phyloP scores from a whole-genome alignment of 2,329 filamentous ascomycete genomes.

The Aspergillus sp. region DNA sequence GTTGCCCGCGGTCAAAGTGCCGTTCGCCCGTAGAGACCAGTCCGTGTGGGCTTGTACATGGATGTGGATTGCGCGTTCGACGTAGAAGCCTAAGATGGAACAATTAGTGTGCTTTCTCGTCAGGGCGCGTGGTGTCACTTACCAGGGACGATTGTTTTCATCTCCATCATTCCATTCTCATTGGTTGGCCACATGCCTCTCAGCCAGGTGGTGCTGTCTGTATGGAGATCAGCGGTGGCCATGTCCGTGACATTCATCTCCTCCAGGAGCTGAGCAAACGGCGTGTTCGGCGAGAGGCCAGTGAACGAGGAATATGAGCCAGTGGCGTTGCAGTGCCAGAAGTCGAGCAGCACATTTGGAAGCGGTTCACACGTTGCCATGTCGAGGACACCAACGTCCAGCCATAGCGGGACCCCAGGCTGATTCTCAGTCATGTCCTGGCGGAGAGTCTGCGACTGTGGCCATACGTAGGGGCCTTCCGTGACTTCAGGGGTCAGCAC shows the following conservation, averaged over 20 bases:
- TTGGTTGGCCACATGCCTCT: slow-evolving; percentile 49
- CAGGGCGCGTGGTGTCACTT: background rate
- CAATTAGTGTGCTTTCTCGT: no score
- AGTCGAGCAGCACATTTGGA: slow-evolving; percentile 37
- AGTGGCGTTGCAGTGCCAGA: slow-evolving; percentile 48
- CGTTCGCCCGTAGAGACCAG: slow-evolving; percentile 24
- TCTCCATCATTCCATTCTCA: slow-evolving; percentile 46
- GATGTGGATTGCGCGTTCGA: slow-evolving; percentile 47
- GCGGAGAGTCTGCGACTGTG: slow-evolving; percentile 38
- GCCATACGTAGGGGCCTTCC: slow-evolving; percentile 39
- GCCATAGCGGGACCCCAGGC: slow-evolving; percentile 40
- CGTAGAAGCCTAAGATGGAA: slow-evolving; percentile 37
- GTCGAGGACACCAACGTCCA: slow-evolving; percentile 46
- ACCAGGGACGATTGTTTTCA: slow-evolving; percentile 46
- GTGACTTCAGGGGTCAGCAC: slow-evolving; percentile 41
- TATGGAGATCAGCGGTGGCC: slow-evolving; percentile 21
- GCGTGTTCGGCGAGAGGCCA: slow-evolving; percentile 29
- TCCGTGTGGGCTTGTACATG: slow-evolving; percentile 47
- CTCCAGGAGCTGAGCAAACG: slow-evolving; percentile 27
- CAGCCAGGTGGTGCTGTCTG: slow-evolving; percentile 40
- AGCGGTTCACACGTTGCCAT: slow-evolving; percentile 43
- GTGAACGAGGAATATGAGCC: slow-evolving; percentile 38
- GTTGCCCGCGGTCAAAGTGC: slow-evolving; percentile 28
- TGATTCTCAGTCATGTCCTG: slow-evolving; percentile 39
- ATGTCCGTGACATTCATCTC: slow-evolving; percentile 28